These are phyloP conservation scores for Cercospora sp. DNA, from an alignment of 2,329 filamentous ascomycete genomes.

Conservation along the genomic window DNA sequence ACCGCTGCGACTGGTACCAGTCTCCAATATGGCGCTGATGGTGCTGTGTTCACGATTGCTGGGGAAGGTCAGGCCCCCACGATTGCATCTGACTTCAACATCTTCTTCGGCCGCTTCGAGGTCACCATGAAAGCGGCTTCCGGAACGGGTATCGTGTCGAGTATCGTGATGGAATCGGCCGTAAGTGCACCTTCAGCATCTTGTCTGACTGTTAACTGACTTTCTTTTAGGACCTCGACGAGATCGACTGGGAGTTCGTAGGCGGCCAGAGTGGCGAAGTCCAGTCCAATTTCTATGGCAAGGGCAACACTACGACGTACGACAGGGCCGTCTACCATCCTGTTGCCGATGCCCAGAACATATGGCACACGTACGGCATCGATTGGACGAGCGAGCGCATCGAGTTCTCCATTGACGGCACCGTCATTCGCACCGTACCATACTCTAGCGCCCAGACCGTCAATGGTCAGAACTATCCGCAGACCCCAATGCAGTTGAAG, in stretches of 20 bases:
- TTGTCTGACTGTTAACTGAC: neutral
- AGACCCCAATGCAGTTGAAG: constrained; percentile 72
- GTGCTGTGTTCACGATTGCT: constrained; percentile 70
- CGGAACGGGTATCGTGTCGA: constrained; percentile 73
- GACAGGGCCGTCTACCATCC: constrained; percentile 56
- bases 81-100: constrained; percentile 63
- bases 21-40: constrained; percentile 61
- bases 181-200: neutral
- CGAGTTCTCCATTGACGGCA: constrained; percentile 69
- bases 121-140: constrained; percentile 72
- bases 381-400: constrained; percentile 68
- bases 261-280: constrained; percentile 63
- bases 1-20: constrained; percentile 63
- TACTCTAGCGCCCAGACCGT: constrained; percentile 60
- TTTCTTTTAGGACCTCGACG: constrained; percentile 62
- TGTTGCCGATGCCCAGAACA: constrained; percentile 59
- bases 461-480: constrained; percentile 69
- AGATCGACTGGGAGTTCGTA: constrained; percentile 83
- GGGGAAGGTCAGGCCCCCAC: constrained; percentile 73
- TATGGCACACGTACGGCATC: constrained; percentile 69
- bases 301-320: constrained; percentile 69
- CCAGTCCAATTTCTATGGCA: constrained; percentile 74
- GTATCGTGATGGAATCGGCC: constrained; percentile 79
- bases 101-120: constrained; percentile 81
- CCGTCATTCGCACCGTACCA: constrained; percentile 66